These are phyloP conservation scores for Senna tora DNA, from an alignment of 306 rosid species.

Conservation along the genomic window DNA sequence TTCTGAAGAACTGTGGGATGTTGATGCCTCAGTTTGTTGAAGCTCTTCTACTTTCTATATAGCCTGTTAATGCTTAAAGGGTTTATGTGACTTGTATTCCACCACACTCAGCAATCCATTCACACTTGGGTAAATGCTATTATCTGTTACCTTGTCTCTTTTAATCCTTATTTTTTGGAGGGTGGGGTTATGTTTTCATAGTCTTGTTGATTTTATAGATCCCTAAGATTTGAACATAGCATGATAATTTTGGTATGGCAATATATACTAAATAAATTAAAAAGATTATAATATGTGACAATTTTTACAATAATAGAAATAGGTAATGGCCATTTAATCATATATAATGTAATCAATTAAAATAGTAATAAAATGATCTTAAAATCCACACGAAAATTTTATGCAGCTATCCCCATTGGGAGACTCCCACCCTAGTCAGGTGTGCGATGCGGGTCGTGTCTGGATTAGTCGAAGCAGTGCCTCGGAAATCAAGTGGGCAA, in stretches of 20 bases:
- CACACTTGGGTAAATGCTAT: slow-evolving; percentile 12
- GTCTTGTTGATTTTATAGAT: neutral
- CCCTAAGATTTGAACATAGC: slow-evolving; percentile 18
- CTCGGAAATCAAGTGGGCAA: too few relatives aligned
- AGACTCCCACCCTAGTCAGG: too few relatives aligned
- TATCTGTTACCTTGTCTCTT: neutral
- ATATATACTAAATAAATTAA: too few relatives aligned
- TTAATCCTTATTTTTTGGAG: neutral
- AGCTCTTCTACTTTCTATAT: slow-evolving; percentile 30
- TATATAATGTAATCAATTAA: too few relatives aligned
- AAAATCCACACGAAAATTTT: too few relatives aligned
- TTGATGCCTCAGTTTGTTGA: slow-evolving; percentile 52
- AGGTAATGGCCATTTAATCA: too few relatives aligned
- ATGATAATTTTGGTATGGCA: slow-evolving; percentile 5
- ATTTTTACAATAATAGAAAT: too few relatives aligned
- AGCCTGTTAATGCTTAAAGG: slow-evolving; percentile 8
- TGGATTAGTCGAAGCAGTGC: too few relatives aligned
- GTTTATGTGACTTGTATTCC: slow-evolving; percentile 12
- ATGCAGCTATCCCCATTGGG: too few relatives aligned
- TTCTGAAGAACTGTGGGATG: slow-evolving; percentile 56
- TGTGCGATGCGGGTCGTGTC: too few relatives aligned
- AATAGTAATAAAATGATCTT: too few relatives aligned
- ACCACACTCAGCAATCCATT: slow-evolving; percentile 6
- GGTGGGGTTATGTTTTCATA: neutral
- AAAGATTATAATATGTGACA: too few relatives aligned